phyloP scores from a whole-genome alignment of 768 basidiomycete species.

The Fomitopsis pulvina region DNA sequence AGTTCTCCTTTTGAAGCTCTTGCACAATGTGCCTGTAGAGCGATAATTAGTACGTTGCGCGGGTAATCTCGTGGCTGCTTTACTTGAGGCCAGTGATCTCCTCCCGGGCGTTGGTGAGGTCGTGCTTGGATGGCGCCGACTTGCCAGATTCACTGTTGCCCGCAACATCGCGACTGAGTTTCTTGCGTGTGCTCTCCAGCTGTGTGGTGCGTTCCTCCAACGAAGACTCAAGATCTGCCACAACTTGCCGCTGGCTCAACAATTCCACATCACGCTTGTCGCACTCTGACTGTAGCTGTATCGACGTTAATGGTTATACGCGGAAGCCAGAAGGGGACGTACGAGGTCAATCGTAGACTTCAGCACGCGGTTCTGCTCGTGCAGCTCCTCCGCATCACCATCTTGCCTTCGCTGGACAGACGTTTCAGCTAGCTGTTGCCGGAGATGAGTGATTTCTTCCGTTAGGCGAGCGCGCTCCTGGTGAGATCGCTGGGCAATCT shows the following conservation, averaged over 20 bases:
- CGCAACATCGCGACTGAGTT: constrained; percentile 48
- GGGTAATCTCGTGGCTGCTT: constrained; percentile 13
- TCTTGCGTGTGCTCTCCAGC: constrained; percentile 53
- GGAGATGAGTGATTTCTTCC: constrained; percentile 51
- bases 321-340: neutral
- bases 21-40: constrained; percentile 71
- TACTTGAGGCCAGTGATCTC: constrained; percentile 85
- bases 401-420: constrained; percentile 12
- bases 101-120: constrained; percentile 42
- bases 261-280: constrained; percentile 26
- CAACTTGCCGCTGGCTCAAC: constrained; percentile 24
- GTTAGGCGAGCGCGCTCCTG: constrained; percentile 45
- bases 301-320: neutral
- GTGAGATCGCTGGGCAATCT: constrained; percentile 40
- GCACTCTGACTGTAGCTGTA: constrained; percentile 14
- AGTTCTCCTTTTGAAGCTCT: constrained; percentile 80
- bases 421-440: constrained; percentile 38
- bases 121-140: constrained; percentile 42
- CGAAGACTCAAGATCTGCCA: constrained; percentile 24
- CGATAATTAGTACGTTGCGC: neutral
- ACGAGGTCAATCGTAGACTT: neutral
- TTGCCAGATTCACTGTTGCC: constrained; percentile 35
- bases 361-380: constrained; percentile 4
- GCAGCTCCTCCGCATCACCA: neutral
- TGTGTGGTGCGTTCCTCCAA: constrained; percentile 40